A percentile compares a stretch with the other conserved stretches of the same genome.
Conservation (phyloP, 1,139 yeast species). For the Candida sojae region DNA sequence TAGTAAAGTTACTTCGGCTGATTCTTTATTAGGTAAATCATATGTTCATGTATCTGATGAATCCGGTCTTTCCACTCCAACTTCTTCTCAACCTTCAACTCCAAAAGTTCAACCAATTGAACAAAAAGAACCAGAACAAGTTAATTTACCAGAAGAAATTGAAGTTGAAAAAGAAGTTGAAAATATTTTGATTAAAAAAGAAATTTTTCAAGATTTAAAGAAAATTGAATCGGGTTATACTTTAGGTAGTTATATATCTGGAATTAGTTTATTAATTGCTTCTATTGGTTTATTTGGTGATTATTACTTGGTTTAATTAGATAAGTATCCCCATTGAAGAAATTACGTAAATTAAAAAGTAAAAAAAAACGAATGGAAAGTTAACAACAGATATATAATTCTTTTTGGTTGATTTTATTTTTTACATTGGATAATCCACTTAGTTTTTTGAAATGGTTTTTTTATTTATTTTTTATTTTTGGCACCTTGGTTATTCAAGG, state of each 20-base stretch:
- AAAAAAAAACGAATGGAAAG: not conserved
- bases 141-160: conserved; percentile 18
- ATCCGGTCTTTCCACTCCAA: conserved; percentile 19
- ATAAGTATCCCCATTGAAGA: not conserved
- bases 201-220: conserved; percentile 32
- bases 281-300: conserved; percentile 55
- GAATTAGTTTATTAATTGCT: conserved; percentile 43
- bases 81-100: conserved; percentile 18
- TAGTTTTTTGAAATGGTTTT: too few species aligned
- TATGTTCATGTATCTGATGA: conserved; percentile 54
- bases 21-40: conserved; percentile 49
- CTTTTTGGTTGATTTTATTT: too few species aligned
- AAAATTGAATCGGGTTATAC: conserved; percentile 31
- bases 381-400: too few species aligned
- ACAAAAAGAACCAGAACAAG: conserved; percentile 11
- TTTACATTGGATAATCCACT: too few species aligned
- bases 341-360: too few species aligned
- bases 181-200: conserved; percentile 42
- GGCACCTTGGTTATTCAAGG: too few species aligned
- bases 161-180: conserved; percentile 46
- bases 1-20: conserved; percentile 18
- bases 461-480: too few species aligned
- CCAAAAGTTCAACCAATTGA: conserved; percentile 12
- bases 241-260: conserved; percentile 41
- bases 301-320: conserved; percentile 24